A percentile compares a stretch with the other conserved stretches of the same genome.
These are phyloP conservation scores for Paxillus ammoniavirescens DNA, from an alignment of 768 basidiomycete species.

Conservation along the genomic window DNA sequence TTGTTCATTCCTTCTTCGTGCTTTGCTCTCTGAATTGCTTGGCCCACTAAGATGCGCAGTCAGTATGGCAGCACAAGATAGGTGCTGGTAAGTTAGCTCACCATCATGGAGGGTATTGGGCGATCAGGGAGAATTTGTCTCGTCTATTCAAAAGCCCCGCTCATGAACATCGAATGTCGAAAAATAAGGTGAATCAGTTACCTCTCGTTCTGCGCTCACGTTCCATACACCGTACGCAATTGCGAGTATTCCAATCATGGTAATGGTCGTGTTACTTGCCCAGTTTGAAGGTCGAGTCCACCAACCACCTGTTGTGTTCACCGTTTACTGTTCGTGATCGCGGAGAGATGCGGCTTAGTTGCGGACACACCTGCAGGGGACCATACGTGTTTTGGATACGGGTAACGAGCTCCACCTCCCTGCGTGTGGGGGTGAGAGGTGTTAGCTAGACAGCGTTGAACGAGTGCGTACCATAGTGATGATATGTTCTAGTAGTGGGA, in stretches of 20 bases:
- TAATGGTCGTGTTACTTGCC: slow-evolving; percentile 80
- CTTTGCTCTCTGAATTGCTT: slow-evolving; percentile 43
- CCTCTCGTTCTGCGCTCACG: slow-evolving; percentile 78
- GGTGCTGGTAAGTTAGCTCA: slow-evolving; percentile 33
- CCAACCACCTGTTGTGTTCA: slow-evolving; percentile 73
- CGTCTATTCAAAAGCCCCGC: slow-evolving; percentile 38
- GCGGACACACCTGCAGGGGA: slow-evolving; percentile 72
- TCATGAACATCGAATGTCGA: slow-evolving; percentile 5
- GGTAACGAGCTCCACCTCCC: slow-evolving; percentile 87
- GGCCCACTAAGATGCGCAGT: slow-evolving; percentile 40
- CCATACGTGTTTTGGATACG: slow-evolving; percentile 94
- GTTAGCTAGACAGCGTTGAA: background rate
- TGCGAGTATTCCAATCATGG: slow-evolving; percentile 63
- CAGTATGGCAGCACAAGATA: slow-evolving; percentile 1
- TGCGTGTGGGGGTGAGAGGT: slow-evolving; percentile 25
- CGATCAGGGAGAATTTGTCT: slow-evolving; percentile 59
- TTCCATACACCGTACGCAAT: slow-evolving; percentile 68
- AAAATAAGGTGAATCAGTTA: slow-evolving; percentile 26
- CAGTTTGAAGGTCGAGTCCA: slow-evolving; percentile 92
- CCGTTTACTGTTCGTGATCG: slow-evolving; percentile 4
- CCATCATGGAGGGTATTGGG: slow-evolving; percentile 79
- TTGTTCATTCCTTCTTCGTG: slow-evolving; percentile 12
- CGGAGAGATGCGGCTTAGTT: background rate
- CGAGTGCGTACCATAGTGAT: slow-evolving; percentile 12
- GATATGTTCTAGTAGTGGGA: background rate